A percentile compares a stretch with the other conserved stretches of the same genome.
Evolutionary conservation across 108 stramenopile species (phyloP).

Genomic region (Skeletonema costatum): DNA sequence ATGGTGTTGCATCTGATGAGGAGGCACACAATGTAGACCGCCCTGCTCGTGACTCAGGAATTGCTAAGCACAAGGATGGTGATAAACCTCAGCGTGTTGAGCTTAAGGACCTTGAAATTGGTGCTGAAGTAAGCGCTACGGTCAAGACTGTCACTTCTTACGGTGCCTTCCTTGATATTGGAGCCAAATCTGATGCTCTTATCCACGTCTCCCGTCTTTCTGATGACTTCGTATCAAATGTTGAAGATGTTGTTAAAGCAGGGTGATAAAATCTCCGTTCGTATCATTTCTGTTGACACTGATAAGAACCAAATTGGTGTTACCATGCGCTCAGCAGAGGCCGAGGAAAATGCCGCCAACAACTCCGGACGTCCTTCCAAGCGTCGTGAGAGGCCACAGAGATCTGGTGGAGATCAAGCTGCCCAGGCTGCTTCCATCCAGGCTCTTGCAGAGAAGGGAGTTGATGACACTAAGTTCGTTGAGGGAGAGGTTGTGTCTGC

Average conservation of each 20-base stretch:
- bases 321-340: conserved; percentile 75
- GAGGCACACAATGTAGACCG: conserved; percentile 89
- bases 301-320: conserved; percentile 90
- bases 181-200: conserved; percentile 89
- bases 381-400: conserved; percentile 55
- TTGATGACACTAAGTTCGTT: conserved; percentile 75
- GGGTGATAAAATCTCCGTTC: conserved; percentile 88
- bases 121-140: conserved; percentile 77
- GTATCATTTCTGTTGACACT: conserved; percentile 83
- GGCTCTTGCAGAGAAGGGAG: conserved; percentile 77
- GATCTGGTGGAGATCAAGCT: conserved; percentile 61
- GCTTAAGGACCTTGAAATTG: conserved; percentile 80
- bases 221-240: conserved; percentile 82
- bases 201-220: conserved; percentile 94
- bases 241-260: conserved; percentile 84
- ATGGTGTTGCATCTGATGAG: conserved; percentile 72
- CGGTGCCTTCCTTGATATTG: conserved; percentile 96
- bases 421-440: conserved; percentile 64
- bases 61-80: conserved; percentile 66
- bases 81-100: conserved; percentile 62
- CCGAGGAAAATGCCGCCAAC: conserved; percentile 65
- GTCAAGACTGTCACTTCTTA: conserved; percentile 88
- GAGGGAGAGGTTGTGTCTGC: conserved; percentile 89
- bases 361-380: conserved; percentile 37
- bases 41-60: conserved; percentile 72